Base-by-base conservation (phyloP, 2,329 filamentous ascomycete species). In the Penicillium fuscoglaucum region DNA sequence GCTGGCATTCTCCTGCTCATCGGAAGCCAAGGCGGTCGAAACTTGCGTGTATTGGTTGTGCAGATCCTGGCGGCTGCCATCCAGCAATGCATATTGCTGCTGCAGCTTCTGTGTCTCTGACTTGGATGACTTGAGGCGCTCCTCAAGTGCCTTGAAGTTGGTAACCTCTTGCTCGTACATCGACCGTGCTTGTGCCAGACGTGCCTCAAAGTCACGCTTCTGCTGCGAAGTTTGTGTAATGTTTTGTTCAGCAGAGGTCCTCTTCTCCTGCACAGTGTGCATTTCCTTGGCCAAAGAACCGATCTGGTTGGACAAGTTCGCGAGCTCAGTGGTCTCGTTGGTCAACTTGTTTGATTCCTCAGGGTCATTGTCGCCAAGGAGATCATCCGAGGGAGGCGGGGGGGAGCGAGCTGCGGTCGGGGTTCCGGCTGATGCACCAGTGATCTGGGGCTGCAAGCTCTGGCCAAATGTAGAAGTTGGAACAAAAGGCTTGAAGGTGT, bases 271-370 rank as follows among this genome's bases (percentile, higher is more conserved):
- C 1, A 96, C 89, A 66, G 93, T 91, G 72, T 96, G 91, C 87
- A 96, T 96, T 77, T 99, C 92, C 70, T 89, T 96, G 0, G 93
- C 90, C 55, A 99, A 78, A 2, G 90, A 93, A 33, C 91, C 88
- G 63, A 99, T 91, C 74, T 98, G 95, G 73, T 96, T 98, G 0
- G 93, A 97, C 66, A 99, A 82, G 72, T 99, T 98, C 52, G 93
- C 95, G 58, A 99, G 83, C 74, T 99, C 95, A 0, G 90, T 89
- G 2, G 93, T 95, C 71, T 99, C 95, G 63, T 87, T 89, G 0
- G 90, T 95, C 28, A 98, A 80, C 73, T 90, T 96, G 74, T 90
- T 95, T 76, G 88, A 93, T 55, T 93, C 87, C 69, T 96, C 92
- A 1, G 90, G 89, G 64, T 98, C 93, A 64, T 88, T 89, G 67